Base-by-base conservation (phyloP, 179 eudicot species). In the Actinidia chinensis region DNA sequence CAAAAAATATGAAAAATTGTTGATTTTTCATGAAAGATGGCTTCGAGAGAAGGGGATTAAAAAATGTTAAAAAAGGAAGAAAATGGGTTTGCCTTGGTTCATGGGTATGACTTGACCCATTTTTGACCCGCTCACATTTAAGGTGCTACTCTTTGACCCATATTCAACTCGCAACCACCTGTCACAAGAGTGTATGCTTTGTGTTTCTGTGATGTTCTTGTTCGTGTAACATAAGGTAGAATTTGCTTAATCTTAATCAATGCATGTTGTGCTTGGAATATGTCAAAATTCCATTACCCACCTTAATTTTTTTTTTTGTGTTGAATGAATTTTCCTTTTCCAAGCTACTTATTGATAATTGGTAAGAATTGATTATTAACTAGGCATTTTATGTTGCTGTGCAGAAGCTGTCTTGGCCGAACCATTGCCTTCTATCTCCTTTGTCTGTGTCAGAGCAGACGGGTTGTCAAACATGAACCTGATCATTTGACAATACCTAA, bases 351-450 rank as follows among this genome's bases (percentile, higher is more conserved):
- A 46, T 51, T 28, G 11, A 13, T 50, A 25, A 8, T 28, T 6
- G 20, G 12, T 50, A 28, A 15, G 22, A 44, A 47, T 54, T 17
- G 71, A 25, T 54, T 58, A 3, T 78, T 74, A 59, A 82, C 79
- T 68, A 36, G 76, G 56, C 55, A 44, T 25, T 51, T 70, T 25
- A 28, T 51, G 23, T 71, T 79, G 75, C 79, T 73, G 56, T 78
- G 79, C 92, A 92, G 98, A 89, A 91, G 63, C 81, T 81, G 71
- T 88, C 92, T 79, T 89, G 93, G 90, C 92, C 90, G 68, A 87
- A 82, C 83, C 85, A 83, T 67, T 86, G 80, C 80, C 79, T 88
- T 66, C 84, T 89, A 58, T 79, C 90, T 65, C 84, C 91, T 67
- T 67, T 87, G 60, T 79, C 73, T 59, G 90, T 86, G 81, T 84